Evolutionary conservation across 306 rosid genomes (phyloP), one percentile per base, ranked within the genome.

Genomic region (Ceratonia siliqua): DNA sequence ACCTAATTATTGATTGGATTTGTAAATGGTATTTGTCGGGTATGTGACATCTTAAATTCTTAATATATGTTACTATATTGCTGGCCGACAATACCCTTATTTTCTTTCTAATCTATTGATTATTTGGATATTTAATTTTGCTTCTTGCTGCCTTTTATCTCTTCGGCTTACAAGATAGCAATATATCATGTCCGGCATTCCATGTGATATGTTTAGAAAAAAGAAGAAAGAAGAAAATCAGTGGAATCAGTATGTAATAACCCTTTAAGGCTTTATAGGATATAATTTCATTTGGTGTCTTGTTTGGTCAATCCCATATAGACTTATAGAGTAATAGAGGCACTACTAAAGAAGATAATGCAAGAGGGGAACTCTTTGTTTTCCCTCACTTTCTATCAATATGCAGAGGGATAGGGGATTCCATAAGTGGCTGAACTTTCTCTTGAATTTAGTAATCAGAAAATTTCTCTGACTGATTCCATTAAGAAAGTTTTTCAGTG

Each of bases 11-110:
- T 55, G 22, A 5, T 46, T 57, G 35, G 35, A 12, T 75, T 46
- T 52, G 42, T 24, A 36, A 78, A 61, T 53, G 30, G 55, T 18
- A 4, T 43, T 30, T 55, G 81, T 74, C 61, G 17, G 66, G 45
- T 45, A 5, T 80, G 53, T 52, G 65, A 35, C 54, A 10, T 52
- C 38, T 42, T 77, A 65, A 43, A 32, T 49, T 76, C 54, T 48
- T 49, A 7, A 46, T 18, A 5, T 10, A 4, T 12, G 49, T 43
- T 43, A 18, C 6, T 48, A 21, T 74, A 27, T 57, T 79, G 81
- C 79, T 39, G 82, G 82, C 82, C 76, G 78, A 42, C 83, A 55
- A 48, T 82, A 82, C 66, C 70, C 24, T 72, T 59, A 5, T 30
- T 22, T 28, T 68, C 1, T 28, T 36, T 39, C n/a, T 52, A 45